These are phyloP conservation scores for Sugiyamaella neomexicana DNA, from an alignment of 1,139 yeast genomes.

Conservation along the genomic window DNA sequence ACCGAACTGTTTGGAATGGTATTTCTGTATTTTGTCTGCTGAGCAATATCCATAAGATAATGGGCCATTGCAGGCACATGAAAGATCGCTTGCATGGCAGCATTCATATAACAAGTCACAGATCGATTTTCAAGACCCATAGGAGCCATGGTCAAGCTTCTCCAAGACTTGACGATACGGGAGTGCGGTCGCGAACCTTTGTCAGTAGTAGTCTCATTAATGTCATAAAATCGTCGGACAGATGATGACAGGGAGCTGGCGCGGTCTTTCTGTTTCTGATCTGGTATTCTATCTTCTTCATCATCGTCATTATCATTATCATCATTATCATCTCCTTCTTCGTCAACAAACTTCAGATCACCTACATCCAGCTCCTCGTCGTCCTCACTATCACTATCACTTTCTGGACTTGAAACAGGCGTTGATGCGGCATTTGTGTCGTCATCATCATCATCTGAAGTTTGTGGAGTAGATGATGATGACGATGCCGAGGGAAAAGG, in stretches of 20 bases:
- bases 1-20: constrained; percentile 60
- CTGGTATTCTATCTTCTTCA: neutral
- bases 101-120: constrained; percentile 94
- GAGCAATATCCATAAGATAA: constrained; percentile 65
- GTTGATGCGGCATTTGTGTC: neutral
- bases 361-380: constrained; percentile 10
- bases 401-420: constrained; percentile 9
- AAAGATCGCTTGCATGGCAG: constrained; percentile 86
- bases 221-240: constrained; percentile 28
- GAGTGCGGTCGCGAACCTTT: constrained; percentile 42
- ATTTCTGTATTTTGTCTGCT: constrained; percentile 41
- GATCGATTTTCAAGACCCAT: constrained; percentile 87
- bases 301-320: constrained; percentile 17
- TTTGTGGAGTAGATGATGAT: constrained; percentile 2
- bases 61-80: constrained; percentile 92
- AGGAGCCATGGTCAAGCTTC: constrained; percentile 47
- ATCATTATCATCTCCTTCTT: constrained; percentile 22
- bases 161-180: constrained; percentile 60
- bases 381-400: constrained; percentile 8
- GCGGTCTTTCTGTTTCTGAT: neutral
- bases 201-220: constrained; percentile 37
- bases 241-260: neutral
- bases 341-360: constrained; percentile 3
- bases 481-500: neutral
- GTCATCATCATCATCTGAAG: constrained; percentile 5